Base-by-base conservation (phyloP, 1,284 basidiomycete genomes). In the Malassezia arunalokei region DNA sequence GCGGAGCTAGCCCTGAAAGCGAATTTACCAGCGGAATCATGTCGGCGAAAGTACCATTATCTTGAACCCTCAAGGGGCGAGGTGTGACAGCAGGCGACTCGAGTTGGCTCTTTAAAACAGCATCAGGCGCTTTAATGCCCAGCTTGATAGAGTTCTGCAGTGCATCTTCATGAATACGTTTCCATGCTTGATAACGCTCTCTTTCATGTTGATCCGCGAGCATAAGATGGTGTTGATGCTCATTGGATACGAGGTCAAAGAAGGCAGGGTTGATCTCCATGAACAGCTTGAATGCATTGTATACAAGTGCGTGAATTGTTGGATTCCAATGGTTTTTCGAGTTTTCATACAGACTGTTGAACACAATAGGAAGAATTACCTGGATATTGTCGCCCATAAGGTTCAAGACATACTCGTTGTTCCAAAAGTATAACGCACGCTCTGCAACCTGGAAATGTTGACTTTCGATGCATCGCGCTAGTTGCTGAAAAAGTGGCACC, bases 331-430 rank as follows among this genome's bases (percentile, higher is more conserved):
- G 94, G 37, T 85, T 83, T 75, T 88, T 89, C 32, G 92, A 96
- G 75, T 95, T 98, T 48, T 85, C 86, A 75, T 95, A 96, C 61
- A 99, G 77, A 6, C 90, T 86, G n/a, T 91, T 88, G 78, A 98
- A 99, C 43, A 99, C 91, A 66, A 99, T 87, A 1, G 94, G 94
- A 40, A 99, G 78, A 58, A 99, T 83, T 56, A 84, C 76, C 15
- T 82, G 77, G 61, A 98, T 80, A 73, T 98, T 96, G 72, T 96
- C 90, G 74, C 89, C 89, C 85, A 99, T 98, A 47, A 98, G 81
- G 75, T 95, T 98, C 68, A 99, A 88, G 63, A 98, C 91, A 76
- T 98, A 99, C 77, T 98, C 94, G 76, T 98, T 98, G 77, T 98
- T 72, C 69, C 68, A 66, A 32, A 74, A 74, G 64, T 67, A 73